These are phyloP conservation scores for Panicum virgatum DNA, from an alignment of 202 grass and related monocot genomes.

Conservation along the genomic window DNA sequence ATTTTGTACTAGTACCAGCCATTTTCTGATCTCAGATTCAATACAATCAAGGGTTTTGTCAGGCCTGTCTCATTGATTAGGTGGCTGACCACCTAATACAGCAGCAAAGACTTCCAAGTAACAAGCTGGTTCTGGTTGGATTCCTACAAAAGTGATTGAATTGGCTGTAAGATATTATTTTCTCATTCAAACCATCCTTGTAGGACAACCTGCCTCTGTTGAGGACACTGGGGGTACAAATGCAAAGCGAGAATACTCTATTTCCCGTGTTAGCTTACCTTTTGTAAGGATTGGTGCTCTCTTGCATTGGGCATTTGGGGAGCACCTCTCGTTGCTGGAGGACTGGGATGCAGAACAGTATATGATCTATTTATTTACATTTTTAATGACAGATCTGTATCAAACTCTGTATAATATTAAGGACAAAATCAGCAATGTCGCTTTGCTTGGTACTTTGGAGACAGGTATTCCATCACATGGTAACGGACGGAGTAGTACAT, in stretches of 20 bases:
- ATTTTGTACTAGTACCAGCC: constrained; percentile 29
- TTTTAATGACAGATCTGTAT: constrained; percentile 61
- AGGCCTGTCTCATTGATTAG: constrained; percentile 48
- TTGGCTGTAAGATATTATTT: constrained; percentile 41
- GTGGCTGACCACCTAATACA: constrained; percentile 47
- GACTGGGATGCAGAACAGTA: constrained; percentile 48
- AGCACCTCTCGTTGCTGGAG: constrained; percentile 43
- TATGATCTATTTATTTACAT: constrained; percentile 38
- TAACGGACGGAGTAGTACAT: constrained; percentile 12
- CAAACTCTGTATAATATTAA: constrained; percentile 48
- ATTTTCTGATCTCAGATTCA: constrained; percentile 59
- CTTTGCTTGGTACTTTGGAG: constrained; percentile 69
- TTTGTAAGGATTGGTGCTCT: constrained; percentile 26
- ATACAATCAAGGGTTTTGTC: constrained; percentile 62
- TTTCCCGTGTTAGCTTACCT: constrained; percentile 41
- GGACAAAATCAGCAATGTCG: constrained; percentile 55
- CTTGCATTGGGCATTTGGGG: constrained; percentile 38
- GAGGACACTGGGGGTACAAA: constrained; percentile 29
- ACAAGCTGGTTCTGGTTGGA: constrained; percentile 56
- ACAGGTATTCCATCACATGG: constrained; percentile 63
- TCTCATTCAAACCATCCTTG: constrained; percentile 35
- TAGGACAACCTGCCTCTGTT: constrained; percentile 48
- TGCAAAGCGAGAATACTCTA: constrained; percentile 34
- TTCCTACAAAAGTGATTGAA: constrained; percentile 47
- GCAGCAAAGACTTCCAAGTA: constrained; percentile 49